phyloP scores from a whole-genome alignment of 2,329 filamentous ascomycete genomes.

The Plectosphaerella plurivora region DNA sequence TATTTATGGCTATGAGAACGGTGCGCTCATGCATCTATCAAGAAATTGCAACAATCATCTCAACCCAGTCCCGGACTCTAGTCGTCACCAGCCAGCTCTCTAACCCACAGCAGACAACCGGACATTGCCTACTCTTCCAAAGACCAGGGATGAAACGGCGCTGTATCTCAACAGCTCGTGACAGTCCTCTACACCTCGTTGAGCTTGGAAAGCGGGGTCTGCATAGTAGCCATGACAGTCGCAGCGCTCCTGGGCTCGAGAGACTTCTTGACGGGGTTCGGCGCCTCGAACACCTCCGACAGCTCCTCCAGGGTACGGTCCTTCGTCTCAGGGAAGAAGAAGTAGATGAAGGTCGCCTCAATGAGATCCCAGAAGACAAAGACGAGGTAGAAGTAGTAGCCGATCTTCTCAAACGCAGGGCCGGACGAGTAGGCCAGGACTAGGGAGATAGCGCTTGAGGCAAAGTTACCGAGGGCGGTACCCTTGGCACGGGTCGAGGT shows the following conservation, averaged over 20 bases:
- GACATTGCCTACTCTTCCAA: no score
- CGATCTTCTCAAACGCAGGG: constrained; percentile 36
- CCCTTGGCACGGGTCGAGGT: constrained; percentile 41
- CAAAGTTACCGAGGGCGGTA: constrained; percentile 36
- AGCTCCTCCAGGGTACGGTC: constrained; percentile 47
- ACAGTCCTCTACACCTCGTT: no score
- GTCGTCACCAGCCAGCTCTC: no score
- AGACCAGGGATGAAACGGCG: no score
- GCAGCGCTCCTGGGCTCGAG: constrained; percentile 34
- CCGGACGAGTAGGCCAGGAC: constrained; percentile 39
- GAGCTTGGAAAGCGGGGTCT: constrained; percentile 5
- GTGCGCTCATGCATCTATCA: no score
- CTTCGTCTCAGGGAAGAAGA: constrained; percentile 44
- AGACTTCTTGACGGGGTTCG: constrained; percentile 37
- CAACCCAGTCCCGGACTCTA: no score
- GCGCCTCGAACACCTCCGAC: constrained; percentile 42
- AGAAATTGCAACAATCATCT: no score
- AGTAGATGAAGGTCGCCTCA: constrained; percentile 38
- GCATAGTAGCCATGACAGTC: constrained; percentile 29
- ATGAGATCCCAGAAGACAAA: constrained; percentile 41
- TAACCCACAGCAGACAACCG: no score
- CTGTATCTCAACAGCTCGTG: no score
- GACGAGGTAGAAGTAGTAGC: constrained; percentile 39
- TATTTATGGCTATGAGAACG: no score
- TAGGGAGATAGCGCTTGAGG: constrained; percentile 29